Conservation (phyloP, 1,284 basidiomycete genomes). For the Pyrrhoderma noxium region DNA sequence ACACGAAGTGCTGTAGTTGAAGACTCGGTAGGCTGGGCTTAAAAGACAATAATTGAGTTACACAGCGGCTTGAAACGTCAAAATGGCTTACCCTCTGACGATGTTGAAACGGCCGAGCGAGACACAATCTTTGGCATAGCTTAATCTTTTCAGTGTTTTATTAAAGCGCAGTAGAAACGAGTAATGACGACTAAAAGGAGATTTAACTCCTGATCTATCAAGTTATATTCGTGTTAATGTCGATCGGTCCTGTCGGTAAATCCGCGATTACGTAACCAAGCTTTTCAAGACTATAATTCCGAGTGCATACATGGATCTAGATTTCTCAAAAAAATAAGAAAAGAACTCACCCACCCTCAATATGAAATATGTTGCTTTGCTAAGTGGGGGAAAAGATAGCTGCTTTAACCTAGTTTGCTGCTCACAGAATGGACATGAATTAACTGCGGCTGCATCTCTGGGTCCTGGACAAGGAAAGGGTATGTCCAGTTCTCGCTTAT, state of each 20-base stretch:
- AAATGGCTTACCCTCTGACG: conserved; percentile 56
- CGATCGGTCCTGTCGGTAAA: no score
- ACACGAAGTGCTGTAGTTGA: conserved; percentile 69
- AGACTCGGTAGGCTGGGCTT: conserved; percentile 73
- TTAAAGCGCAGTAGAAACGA: no score
- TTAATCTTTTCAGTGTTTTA: not conserved
- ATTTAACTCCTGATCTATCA: no score
- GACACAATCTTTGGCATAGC: conserved; percentile 77
- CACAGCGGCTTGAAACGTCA: not conserved
- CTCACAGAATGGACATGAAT: conserved; percentile 77
- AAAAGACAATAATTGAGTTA: conserved; percentile 4
- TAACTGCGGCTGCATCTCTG: conserved; percentile 86
- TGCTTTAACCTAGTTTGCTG: conserved; percentile 96
- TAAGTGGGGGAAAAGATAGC: conserved; percentile 97
- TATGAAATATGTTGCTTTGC: conserved; percentile 93
- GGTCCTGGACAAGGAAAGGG: conserved; percentile 82
- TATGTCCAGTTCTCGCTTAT: conserved; percentile 28
- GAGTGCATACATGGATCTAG: no score
- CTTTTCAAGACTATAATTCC: no score
- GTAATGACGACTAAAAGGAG: no score
- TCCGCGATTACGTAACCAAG: no score
- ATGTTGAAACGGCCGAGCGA: conserved; percentile 72
- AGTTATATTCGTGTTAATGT: no score
- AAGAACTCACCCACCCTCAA: no score
- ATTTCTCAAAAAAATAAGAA: no score